Base-by-base conservation (phyloP, 345 rosid species). In the Syzygium grande region DNA sequence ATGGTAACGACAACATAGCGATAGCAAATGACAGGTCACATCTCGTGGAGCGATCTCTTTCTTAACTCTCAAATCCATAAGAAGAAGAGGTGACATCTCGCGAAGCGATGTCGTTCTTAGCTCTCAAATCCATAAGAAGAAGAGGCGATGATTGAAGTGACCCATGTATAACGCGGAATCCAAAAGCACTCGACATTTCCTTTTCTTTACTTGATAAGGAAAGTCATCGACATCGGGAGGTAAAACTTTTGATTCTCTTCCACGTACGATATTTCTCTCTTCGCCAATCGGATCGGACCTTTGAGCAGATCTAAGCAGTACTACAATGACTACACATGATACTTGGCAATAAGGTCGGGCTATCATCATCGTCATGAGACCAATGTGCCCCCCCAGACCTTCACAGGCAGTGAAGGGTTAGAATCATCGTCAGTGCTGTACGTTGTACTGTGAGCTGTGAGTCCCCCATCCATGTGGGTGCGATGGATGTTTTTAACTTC, bases 1-100 rank as follows among this genome's bases (percentile, higher is more conserved):
- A n/a, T 6, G 34, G 3, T 0, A 5, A 61, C 0, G 4, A n/a
- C 2, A 19, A n/a, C 19, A 3, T 13, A 61, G 38, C 6, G 25
- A 73, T 38, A 22, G 83, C 4, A 21, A 73, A 73, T 0, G 49
- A 38, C 6, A 3, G 79, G 23, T 16, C 43, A 27, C 15, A 5
- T 7, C 65, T 2, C 3, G 15, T 11, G 15, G 19, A 61, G 30
- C 3, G 21, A 61, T 61, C 38, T 61, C 65, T 59, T 25, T 59
- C 15, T 3, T 11, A 59, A 1, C 65, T 68, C 79, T 38, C 27
- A 11, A 43, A 19, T 38, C 49, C 27, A 10, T 38, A 73, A 38
- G 27, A 73, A 19, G 49, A 73, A 19, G 5, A 38, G 4, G 27
- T 7, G 1, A 43, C 46, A 6, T 43, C 46, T 43, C 7, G 7